Conservation (phyloP, 2,329 filamentous ascomycete species). For the Podosphaera aphanis region DNA sequence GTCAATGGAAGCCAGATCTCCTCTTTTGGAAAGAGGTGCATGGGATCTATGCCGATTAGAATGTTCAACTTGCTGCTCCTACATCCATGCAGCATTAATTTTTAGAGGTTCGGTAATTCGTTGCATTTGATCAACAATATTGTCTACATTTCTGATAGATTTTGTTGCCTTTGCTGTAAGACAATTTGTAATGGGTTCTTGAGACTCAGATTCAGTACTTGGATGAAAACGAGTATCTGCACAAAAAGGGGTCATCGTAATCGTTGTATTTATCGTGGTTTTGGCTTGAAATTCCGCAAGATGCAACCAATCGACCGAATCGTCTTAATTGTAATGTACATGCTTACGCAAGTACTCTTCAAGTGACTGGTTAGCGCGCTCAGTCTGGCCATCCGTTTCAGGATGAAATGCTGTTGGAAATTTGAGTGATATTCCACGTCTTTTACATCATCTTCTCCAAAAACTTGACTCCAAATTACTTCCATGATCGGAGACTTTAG, state of each 20-base stretch:
- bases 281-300: conserved; percentile 6
- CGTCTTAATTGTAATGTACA: conserved; percentile 5
- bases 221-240: conserved; percentile 3
- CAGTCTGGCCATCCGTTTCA: conserved; percentile 6
- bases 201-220: neutral
- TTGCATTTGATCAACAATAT: neutral
- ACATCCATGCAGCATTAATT: neutral
- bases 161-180: neutral
- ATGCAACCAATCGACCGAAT: conserved; percentile 4
- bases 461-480: too few relatives aligned
- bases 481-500: too few relatives aligned
- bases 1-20: neutral
- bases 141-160: neutral
- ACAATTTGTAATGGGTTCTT: neutral
- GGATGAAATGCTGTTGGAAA: conserved; percentile 4
- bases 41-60: neutral
- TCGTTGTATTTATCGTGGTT: conserved; percentile 2
- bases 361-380: conserved; percentile 3
- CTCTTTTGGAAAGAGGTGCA: neutral
- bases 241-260: conserved; percentile 4
- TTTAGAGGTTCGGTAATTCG: neutral
- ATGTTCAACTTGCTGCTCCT: neutral
- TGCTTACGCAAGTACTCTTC: conserved; percentile 4
- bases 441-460: neutral
- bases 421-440: neutral